These are phyloP conservation scores for Botryotinia calthae DNA, from an alignment of 2,329 filamentous ascomycete species.

Conservation along the genomic window DNA sequence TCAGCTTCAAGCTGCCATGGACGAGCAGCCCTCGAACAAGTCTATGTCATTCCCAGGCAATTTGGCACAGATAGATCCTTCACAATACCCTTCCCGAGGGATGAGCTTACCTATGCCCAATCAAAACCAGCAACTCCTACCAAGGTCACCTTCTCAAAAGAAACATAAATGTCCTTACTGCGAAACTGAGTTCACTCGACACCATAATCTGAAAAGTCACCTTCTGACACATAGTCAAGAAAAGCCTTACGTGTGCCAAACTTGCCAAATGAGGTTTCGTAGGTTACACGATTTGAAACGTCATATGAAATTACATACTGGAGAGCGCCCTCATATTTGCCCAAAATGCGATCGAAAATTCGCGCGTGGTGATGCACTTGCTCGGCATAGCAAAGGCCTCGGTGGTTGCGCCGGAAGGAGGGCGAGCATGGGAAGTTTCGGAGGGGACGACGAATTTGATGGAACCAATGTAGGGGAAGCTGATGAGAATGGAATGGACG, in stretches of 20 bases:
- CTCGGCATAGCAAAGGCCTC: constrained; percentile 91
- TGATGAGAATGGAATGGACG: constrained; percentile 58
- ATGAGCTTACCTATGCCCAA: constrained; percentile 58
- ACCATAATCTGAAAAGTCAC: constrained; percentile 97
- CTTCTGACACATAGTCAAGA: constrained; percentile 97
- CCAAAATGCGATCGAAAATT: constrained; percentile 94
- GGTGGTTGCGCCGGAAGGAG: constrained; percentile 92
- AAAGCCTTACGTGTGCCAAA: constrained; percentile 91
- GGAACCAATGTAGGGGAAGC: constrained; percentile 50
- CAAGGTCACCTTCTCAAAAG: constrained; percentile 73
- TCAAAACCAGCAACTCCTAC: constrained; percentile 47
- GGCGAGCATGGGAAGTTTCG: constrained; percentile 80
- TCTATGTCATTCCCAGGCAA: constrained; percentile 38
- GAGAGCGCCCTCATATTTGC: constrained; percentile 92
- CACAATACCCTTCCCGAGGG: constrained; percentile 43
- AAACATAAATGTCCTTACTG: constrained; percentile 97
- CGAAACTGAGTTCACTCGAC: constrained; percentile 92
- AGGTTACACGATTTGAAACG: constrained; percentile 93
- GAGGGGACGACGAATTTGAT: constrained; percentile 70
- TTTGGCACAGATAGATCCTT: constrained; percentile 30
- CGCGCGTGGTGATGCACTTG: constrained; percentile 89
- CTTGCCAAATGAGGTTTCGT: constrained; percentile 90
- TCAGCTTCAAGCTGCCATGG: constrained; percentile 30
- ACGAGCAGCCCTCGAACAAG: constrained; percentile 34
- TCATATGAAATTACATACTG: constrained; percentile 94